Base-by-base conservation (phyloP, 2,329 filamentous ascomycete species). In the Sporothrix pallida region DNA sequence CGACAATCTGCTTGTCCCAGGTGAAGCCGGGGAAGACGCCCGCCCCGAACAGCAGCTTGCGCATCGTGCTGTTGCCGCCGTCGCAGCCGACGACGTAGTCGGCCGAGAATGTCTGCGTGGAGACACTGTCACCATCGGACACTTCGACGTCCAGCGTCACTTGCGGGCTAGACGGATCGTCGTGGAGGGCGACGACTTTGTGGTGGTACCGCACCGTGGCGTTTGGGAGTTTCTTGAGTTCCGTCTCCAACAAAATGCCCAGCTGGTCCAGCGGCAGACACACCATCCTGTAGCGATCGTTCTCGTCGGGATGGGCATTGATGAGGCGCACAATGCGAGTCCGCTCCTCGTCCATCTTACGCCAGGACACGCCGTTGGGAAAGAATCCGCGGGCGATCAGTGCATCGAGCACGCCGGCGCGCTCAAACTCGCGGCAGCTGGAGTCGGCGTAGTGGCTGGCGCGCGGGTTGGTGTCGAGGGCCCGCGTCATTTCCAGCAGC, bases 1-100 rank as follows among this genome's bases (percentile, higher is more conserved):
- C 88, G 13, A 90, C 84, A 72, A 90, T 89, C 78, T 89, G 87
- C 75, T 84, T 83, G 72, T 89, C 84, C 83, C 88, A 87, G 0
- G 89, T 91, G 76, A 87, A 86, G 0, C 88, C 88, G 0, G 88
- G 88, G 74, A 87, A 90, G 23, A 86, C 84, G 17, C 84, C 80
- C 4, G 37, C 52, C 1, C 86, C 86, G 78, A 89, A 89, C 6
- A 89, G 75, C 0, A 82, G 81, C 75, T 82, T 83, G 37, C 85
- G 80, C 3, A 86, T 78, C 75, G 76, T 81, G 74, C 81, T 83
- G 52, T 81, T 81, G 2, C 81, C 83, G 7, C 85, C 85, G 77
- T 87, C 85, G 75, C 77, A 78, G 23, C 77, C 77, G 37, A 84
- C 78, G 1, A 87, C 76, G 76, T 86, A 86, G 76, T 85, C 82